These are phyloP conservation scores for Cryptosporidium ubiquitum DNA, from an alignment of 169 alveolate genomes.

Conservation along the genomic window DNA sequence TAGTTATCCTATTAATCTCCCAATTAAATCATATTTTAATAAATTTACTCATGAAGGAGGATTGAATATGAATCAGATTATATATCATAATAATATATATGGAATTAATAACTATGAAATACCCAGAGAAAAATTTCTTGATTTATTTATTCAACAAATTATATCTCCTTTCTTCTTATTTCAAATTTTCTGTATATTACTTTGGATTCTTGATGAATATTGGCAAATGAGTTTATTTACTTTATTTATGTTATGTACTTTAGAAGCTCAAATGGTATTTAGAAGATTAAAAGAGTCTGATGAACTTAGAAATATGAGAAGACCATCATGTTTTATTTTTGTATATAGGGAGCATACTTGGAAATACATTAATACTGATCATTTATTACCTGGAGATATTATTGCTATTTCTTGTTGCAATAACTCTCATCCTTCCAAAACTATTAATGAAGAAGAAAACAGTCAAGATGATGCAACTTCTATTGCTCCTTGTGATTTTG, in stretches of 20 bases:
- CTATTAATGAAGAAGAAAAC: slow-evolving; percentile 7
- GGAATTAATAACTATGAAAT: slow-evolving; percentile 92
- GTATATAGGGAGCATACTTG: slow-evolving; percentile 90
- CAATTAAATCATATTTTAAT: slow-evolving; percentile 17
- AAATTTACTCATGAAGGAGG: slow-evolving; percentile 13
- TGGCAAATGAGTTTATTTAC: slow-evolving; percentile 92
- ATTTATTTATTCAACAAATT: slow-evolving; percentile 92
- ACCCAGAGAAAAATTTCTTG: slow-evolving; percentile 91
- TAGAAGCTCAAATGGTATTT: slow-evolving; percentile 86
- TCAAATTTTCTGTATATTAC: slow-evolving; percentile 92
- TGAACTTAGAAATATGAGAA: slow-evolving; percentile 86
- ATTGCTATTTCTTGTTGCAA: slow-evolving; percentile 60
- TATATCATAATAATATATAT: slow-evolving; percentile 74
- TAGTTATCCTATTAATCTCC: slow-evolving; percentile 41
- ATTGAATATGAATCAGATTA: neutral
- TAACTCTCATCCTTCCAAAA: neutral
- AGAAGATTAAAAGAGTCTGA: slow-evolving; percentile 84
- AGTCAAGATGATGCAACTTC: slow-evolving; percentile 75
- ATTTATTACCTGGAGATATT: slow-evolving; percentile 96
- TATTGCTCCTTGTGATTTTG: slow-evolving; percentile 81
- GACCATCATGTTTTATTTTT: slow-evolving; percentile 86
- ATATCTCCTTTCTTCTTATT: slow-evolving; percentile 96
- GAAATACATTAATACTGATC: slow-evolving; percentile 86
- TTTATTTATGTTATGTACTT: slow-evolving; percentile 85
- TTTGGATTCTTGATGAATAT: slow-evolving; percentile 97